Base-by-base conservation (phyloP, 805 yeast genomes). In the Nakazawaea anatomiae region DNA sequence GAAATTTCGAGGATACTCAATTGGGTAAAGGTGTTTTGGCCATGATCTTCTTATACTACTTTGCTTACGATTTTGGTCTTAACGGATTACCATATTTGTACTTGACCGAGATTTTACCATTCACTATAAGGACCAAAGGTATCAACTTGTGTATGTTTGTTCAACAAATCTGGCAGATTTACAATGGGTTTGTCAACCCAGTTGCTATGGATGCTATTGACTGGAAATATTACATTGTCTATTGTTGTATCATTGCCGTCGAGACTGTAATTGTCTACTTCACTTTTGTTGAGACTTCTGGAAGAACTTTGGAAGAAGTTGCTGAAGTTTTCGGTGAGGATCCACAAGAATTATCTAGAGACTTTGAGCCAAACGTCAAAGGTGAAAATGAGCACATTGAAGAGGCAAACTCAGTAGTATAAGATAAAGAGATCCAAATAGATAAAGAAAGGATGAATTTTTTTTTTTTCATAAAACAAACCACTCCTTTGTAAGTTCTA, bases 41-140 rank as follows among this genome's bases (percentile, higher is more conserved):
- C 6, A 73, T 78, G 76, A 73, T 79, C 47, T 77, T 75, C 70
- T 57, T 76, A 35, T 75, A 67, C 70, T 68, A 70, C 60, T 57
- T 62, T 48, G 65, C 68, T 41, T 76, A 75, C 62, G 67, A 73
- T 56, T 60, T 69, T 42, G 76, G 75, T 39, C 58, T 65, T 47
- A 73, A 74, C 52, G 79, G 79, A 46, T 65, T 75, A 50, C 77
- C 79, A 47, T 70, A 61, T 58, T 57, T 74, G 43, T 77, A 76
- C 58, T 57, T 71, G 48, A 73, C 81, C 40, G 82, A 74, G 59
- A 64, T 65, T 36, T 54, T 64, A 46, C 66, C 74, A 46, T 65
- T 57, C 48, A 47, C 50, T 36, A 34, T 55, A 29, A 50, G 57
- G 47, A 43, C 51, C 8, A 55, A 53, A 46, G 57, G 71, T 55